These are phyloP conservation scores for Colletotrichum cereale DNA, from an alignment of 2,329 filamentous ascomycete species.

Conservation along the genomic window DNA sequence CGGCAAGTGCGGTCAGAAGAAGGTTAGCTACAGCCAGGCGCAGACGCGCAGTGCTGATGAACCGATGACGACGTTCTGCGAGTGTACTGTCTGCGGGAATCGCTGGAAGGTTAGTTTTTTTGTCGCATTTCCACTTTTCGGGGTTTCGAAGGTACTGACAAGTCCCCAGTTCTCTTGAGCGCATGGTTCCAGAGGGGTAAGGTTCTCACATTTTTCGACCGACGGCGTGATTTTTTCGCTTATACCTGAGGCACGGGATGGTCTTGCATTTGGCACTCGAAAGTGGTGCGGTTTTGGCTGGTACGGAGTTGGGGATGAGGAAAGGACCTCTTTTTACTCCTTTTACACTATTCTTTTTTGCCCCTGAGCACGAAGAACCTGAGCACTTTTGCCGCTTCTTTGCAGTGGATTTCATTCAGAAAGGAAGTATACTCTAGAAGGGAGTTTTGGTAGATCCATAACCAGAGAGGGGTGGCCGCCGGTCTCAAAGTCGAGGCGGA, in stretches of 20 bases:
- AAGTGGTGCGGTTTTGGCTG: conserved; percentile 34
- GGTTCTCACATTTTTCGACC: conserved; percentile 21
- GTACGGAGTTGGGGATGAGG: conserved; percentile 41
- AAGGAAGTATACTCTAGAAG: conserved; percentile 17
- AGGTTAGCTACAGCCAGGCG: conserved; percentile 95
- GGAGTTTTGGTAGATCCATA: conserved; percentile 37
- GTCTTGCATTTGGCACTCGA: conserved; percentile 40
- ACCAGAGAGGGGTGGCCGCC: background rate
- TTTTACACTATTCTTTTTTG: conserved; percentile 27
- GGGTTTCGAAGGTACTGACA: conserved; percentile 23
- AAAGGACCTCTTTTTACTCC: conserved; percentile 32
- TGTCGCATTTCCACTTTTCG: conserved; percentile 42
- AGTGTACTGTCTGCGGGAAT: conserved; percentile 77
- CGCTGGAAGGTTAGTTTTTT: conserved; percentile 75
- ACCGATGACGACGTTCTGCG: conserved; percentile 84
- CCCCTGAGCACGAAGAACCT: conserved; percentile 21
- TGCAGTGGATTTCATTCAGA: background rate
- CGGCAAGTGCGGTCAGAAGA: conserved; percentile 91
- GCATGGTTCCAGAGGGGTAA: background rate
- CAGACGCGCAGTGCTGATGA: conserved; percentile 97
- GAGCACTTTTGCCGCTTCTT: conserved; percentile 28
- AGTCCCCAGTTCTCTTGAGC: conserved; percentile 38
- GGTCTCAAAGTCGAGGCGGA: background rate
- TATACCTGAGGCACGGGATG: conserved; percentile 40
- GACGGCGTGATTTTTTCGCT: conserved; percentile 37